A percentile compares a stretch with the other conserved stretches of the same genome.
Evolutionary conservation across 495 filamentous ascomycete genomes (phyloP).

Genomic region (Astrothelium macrocarpum): DNA sequence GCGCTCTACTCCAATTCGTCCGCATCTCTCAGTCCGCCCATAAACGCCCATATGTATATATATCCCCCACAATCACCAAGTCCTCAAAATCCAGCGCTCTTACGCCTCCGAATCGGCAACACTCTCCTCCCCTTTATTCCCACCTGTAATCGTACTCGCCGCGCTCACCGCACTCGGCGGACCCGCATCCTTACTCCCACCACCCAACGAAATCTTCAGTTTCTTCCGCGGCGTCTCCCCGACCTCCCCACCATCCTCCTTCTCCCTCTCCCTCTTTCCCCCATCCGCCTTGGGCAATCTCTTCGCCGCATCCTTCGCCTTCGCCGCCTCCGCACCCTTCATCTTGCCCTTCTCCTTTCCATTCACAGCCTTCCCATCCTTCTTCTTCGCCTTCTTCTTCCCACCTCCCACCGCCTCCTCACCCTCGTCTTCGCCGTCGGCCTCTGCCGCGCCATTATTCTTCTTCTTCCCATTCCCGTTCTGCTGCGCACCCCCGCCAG

Average conservation of each 20-base stretch:
- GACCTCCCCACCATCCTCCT: neutral
- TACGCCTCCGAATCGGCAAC: neutral
- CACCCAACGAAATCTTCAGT: neutral
- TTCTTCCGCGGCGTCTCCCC: constrained; percentile 3
- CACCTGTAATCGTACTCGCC: neutral
- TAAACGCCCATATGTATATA: neutral
- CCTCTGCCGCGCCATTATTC: constrained; percentile 15
- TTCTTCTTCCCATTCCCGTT: constrained; percentile 18
- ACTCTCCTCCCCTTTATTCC: neutral
- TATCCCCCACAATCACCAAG: neutral
- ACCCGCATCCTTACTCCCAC: neutral
- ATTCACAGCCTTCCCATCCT: constrained; percentile 3
- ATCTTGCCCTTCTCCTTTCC: constrained; percentile 8
- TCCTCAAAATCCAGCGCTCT: neutral
- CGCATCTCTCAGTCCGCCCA: neutral
- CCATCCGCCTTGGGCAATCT: neutral
- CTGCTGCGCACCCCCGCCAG: constrained; percentile 12
- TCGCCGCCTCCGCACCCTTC: neutral
- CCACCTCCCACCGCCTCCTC: constrained; percentile 18
- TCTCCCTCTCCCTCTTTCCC: neutral
- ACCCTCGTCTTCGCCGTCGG: constrained; percentile 27
- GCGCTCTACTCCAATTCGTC: neutral
- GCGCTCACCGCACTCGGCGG: constrained; percentile 1
- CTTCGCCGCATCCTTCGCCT: constrained; percentile 6
- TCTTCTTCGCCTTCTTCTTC: constrained; percentile 15